phyloP scores from a whole-genome alignment of 1,139 yeast genomes.

The Geotrichum fermentans region DNA sequence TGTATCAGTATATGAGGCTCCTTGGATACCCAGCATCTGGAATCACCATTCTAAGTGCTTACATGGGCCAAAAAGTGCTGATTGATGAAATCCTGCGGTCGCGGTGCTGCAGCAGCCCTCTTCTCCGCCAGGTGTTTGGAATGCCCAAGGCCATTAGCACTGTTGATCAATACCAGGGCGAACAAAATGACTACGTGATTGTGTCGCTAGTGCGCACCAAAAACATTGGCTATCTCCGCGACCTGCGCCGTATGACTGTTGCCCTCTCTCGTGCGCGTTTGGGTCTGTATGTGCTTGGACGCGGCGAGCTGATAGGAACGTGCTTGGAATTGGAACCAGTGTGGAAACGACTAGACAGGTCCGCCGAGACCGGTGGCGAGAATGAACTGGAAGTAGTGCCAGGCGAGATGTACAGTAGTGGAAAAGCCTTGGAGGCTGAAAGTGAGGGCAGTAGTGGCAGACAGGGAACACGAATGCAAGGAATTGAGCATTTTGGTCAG shows the following conservation, averaged over 20 bases:
- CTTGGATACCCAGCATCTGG: constrained; percentile 43
- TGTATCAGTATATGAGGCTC: constrained; percentile 48
- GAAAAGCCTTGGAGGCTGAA: constrained; percentile 18
- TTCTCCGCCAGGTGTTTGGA: constrained; percentile 30
- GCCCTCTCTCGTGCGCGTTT: constrained; percentile 37
- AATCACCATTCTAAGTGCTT: constrained; percentile 45
- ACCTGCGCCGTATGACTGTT: constrained; percentile 29
- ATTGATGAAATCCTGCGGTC: constrained; percentile 31
- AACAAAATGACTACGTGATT: constrained; percentile 35
- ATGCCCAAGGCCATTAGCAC: constrained; percentile 32
- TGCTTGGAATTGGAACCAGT: constrained; percentile 23
- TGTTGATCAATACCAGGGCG: constrained; percentile 33
- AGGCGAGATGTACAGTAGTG: constrained; percentile 36
- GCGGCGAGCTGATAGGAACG: constrained; percentile 24
- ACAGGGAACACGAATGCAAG: constrained; percentile 32
- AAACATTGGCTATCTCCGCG: constrained; percentile 29
- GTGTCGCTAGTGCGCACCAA: constrained; percentile 33
- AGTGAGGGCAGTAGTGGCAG: too few relatives aligned
- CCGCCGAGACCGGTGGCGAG: constrained; percentile 13
- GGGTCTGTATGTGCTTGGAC: constrained; percentile 39
- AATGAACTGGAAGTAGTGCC: constrained; percentile 33
- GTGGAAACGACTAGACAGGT: constrained; percentile 19
- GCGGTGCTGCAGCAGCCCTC: constrained; percentile 26
- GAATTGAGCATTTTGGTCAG: constrained; percentile 38
- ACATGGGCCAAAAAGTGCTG: constrained; percentile 39